Conservation (phyloP, 2,329 filamentous ascomycete species). For the Lachnellula arida region DNA sequence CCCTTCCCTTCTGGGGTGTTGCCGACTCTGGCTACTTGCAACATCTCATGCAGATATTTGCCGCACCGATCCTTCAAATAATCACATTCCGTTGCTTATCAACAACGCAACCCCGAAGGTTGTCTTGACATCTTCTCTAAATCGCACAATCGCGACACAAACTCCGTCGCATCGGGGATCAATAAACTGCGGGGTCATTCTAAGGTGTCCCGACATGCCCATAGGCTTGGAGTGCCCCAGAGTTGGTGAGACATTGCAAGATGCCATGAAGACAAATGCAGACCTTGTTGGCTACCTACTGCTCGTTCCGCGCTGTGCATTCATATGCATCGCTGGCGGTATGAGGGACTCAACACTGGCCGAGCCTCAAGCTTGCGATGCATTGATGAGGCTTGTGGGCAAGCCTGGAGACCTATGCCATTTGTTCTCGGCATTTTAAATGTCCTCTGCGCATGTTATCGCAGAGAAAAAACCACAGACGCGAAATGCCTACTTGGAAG, state of each 20-base stretch:
- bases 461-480: constrained; percentile 63
- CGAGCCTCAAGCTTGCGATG: constrained; percentile 49
- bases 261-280: constrained; percentile 62
- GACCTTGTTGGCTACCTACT: constrained; percentile 63
- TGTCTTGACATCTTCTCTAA: constrained; percentile 66
- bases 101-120: constrained; percentile 48
- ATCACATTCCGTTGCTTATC: constrained; percentile 69
- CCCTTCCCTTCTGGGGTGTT: neutral
- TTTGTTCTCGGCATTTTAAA: constrained; percentile 46
- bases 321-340: constrained; percentile 68
- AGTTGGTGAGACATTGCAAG: constrained; percentile 59
- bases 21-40: neutral
- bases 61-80: constrained; percentile 68
- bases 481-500: constrained; percentile 70
- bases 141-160: constrained; percentile 58
- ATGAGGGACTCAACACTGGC: constrained; percentile 57
- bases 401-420: constrained; percentile 40
- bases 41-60: constrained; percentile 44
- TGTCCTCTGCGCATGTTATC: constrained; percentile 57
- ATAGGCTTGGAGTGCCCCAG: constrained; percentile 69
- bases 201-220: constrained; percentile 69
- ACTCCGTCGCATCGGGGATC: constrained; percentile 66
- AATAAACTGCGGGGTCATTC: constrained; percentile 72
- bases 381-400: constrained; percentile 28
- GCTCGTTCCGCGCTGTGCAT: constrained; percentile 66